These are phyloP conservation scores for Alisma plantagoaquatica DNA, from an alignment of 106 monocot species.

Conservation along the genomic window DNA sequence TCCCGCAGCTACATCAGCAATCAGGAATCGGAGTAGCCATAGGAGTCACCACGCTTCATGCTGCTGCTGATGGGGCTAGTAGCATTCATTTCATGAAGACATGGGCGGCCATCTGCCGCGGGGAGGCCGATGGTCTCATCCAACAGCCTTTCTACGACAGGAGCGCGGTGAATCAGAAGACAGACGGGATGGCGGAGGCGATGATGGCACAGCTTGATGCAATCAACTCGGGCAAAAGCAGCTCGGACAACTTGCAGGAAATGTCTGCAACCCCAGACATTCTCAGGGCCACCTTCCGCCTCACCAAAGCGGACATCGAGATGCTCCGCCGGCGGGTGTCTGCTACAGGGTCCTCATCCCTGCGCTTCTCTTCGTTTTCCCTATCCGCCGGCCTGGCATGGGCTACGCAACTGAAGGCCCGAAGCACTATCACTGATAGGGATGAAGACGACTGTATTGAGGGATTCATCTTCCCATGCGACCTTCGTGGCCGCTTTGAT, in stretches of 20 bases:
- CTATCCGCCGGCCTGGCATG: neutral
- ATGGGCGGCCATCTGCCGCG: neutral
- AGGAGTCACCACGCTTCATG: neutral
- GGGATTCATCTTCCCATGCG: neutral
- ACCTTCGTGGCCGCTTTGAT: neutral
- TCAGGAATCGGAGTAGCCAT: neutral
- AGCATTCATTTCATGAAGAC: slow-evolving; percentile 1
- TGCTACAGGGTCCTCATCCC: neutral
- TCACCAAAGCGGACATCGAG: neutral
- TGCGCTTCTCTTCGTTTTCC: neutral
- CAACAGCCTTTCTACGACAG: neutral
- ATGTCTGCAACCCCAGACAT: too few species aligned
- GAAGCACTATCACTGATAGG: neutral
- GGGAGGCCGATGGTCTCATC: neutral
- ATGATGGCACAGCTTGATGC: neutral
- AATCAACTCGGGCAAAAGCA: neutral
- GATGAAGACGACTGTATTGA: too few species aligned
- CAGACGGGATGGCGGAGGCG: neutral
- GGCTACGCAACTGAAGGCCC: neutral
- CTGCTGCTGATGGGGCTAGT: neutral
- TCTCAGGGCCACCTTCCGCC: neutral
- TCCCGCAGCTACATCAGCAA: too few species aligned
- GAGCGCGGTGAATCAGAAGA: neutral
- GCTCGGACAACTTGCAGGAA: too few species aligned
- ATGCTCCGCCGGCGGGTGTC: neutral